Conservation (phyloP, 768 basidiomycete genomes). For the Steccherinum ochraceum region DNA sequence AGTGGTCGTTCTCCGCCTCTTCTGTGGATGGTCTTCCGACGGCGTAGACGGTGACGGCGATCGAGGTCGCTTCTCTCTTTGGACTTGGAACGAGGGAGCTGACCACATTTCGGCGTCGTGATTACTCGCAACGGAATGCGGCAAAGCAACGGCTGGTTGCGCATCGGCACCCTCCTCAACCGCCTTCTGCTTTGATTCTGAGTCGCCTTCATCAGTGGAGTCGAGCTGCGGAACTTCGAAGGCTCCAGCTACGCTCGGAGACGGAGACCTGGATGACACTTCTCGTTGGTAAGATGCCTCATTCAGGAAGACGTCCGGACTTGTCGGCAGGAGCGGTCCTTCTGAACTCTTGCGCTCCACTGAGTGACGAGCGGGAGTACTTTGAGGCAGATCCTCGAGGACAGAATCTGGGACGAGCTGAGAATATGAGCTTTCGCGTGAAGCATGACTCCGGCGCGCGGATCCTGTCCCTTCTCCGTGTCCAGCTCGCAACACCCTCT, state of each 20-base stretch:
- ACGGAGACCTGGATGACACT: not conserved
- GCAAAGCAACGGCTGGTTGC: not conserved
- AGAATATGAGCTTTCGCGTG: too few relatives aligned
- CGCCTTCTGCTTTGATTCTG: not conserved
- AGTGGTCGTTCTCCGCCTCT: not conserved
- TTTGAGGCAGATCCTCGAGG: too few relatives aligned
- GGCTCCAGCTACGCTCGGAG: not conserved
- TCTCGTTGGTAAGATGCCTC: slow-evolving; percentile 4
- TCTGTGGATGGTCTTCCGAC: not conserved
- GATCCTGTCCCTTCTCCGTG: too few relatives aligned
- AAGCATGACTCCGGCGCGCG: too few relatives aligned
- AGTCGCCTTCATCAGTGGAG: not conserved
- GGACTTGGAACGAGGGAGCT: slow-evolving; percentile 9
- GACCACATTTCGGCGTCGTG: slow-evolving; percentile 15
- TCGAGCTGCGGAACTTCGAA: not conserved
- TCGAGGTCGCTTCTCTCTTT: not conserved
- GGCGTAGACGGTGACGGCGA: not conserved
- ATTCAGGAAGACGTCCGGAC: slow-evolving; percentile 12
- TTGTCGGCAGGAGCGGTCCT: slow-evolving; percentile 3
- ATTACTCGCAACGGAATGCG: not conserved
- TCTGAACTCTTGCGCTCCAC: not conserved
- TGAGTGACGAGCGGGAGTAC: too few relatives aligned
- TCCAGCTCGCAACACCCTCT: too few relatives aligned
- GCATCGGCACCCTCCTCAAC: not conserved
- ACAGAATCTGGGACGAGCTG: too few relatives aligned